phyloP scores from a whole-genome alignment of 768 basidiomycete genomes.

The Termitomyces heimii region DNA sequence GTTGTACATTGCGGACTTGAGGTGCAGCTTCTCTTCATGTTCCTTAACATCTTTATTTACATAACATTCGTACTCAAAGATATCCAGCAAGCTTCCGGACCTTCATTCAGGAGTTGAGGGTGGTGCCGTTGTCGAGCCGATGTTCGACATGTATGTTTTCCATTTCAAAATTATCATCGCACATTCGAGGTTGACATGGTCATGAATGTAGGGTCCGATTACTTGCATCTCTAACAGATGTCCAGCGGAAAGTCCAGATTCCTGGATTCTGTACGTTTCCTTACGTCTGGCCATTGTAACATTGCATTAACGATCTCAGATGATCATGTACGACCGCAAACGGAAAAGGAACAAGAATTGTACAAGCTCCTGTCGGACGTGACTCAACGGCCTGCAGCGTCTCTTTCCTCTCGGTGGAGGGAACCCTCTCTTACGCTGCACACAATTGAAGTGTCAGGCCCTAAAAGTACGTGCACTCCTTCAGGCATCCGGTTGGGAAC shows the following conservation, averaged over 20 bases:
- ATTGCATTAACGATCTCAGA: conserved; percentile 33
- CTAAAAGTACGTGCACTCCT: conserved; percentile 54
- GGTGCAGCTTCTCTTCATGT: conserved; percentile 19
- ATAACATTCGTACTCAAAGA: conserved; percentile 27
- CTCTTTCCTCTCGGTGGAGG: conserved; percentile 78
- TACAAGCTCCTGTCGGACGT: conserved; percentile 67
- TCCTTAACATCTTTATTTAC: neutral
- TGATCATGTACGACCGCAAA: conserved; percentile 67
- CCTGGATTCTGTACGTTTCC: conserved; percentile 74
- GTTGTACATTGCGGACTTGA: conserved; percentile 85
- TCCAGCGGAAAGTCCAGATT: conserved; percentile 54
- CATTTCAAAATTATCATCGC: neutral
- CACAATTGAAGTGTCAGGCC: conserved; percentile 76
- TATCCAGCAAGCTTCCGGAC: conserved; percentile 70
- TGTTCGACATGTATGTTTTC: conserved; percentile 77
- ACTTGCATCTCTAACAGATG: conserved; percentile 63
- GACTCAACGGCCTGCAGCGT: conserved; percentile 59
- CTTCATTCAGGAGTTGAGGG: conserved; percentile 94
- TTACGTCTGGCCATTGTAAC: neutral
- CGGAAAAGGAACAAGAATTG: conserved; percentile 57
- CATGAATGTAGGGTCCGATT: conserved; percentile 60
- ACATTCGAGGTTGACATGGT: neutral
- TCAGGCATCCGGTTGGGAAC: neutral
- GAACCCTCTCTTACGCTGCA: conserved; percentile 90
- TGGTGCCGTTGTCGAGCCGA: conserved; percentile 81